phyloP scores from a whole-genome alignment of 2,329 filamentous ascomycete species.

The Pseudogymnoascus sp. region DNA sequence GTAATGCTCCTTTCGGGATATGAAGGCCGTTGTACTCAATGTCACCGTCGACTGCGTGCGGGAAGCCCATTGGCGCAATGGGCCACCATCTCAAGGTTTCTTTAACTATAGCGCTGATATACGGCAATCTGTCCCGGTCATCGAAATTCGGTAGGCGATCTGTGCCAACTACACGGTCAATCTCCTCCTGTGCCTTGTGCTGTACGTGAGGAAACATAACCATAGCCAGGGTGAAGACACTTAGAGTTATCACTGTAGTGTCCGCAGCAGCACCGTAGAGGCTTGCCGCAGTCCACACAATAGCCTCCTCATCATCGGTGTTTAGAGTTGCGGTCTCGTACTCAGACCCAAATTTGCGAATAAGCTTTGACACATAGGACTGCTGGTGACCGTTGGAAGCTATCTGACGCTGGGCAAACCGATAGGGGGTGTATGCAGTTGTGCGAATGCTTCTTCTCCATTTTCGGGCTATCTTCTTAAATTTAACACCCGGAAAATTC shows the following conservation, averaged over 20 bases:
- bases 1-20: constrained; percentile 42
- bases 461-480: constrained; percentile 12
- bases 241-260: constrained; percentile 11
- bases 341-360: constrained; percentile 7
- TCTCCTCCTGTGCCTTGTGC: constrained; percentile 29
- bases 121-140: constrained; percentile 36
- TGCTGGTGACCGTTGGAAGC: not conserved
- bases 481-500: constrained; percentile 12
- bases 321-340: not conserved
- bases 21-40: constrained; percentile 47
- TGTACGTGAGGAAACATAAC: constrained; percentile 16
- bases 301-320: constrained; percentile 12
- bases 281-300: constrained; percentile 12
- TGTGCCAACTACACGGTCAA: constrained; percentile 41
- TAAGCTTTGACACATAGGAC: constrained; percentile 15
- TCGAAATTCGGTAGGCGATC: constrained; percentile 38
- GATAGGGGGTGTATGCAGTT: constrained; percentile 12
- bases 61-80: constrained; percentile 40
- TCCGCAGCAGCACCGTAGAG: constrained; percentile 14
- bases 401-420: constrained; percentile 12
- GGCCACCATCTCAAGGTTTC: constrained; percentile 39
- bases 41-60: constrained; percentile 43
- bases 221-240: constrained; percentile 14
- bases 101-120: constrained; percentile 37
- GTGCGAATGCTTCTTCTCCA: constrained; percentile 12